phyloP scores from a whole-genome alignment of 2,329 filamentous ascomycete genomes.

The Pleomassaria siparia region DNA sequence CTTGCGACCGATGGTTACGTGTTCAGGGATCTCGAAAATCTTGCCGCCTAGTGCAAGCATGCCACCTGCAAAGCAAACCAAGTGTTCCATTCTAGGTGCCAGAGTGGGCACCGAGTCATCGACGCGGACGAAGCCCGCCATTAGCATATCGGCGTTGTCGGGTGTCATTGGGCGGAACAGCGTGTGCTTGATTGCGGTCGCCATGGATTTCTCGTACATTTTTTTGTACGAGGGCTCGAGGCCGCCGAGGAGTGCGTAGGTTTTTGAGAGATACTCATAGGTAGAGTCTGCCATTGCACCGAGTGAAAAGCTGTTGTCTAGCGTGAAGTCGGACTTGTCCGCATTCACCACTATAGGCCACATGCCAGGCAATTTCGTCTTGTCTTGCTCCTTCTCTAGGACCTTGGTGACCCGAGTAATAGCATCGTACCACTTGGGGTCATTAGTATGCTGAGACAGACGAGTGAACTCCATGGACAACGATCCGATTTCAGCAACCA shows the following conservation, averaged over 20 bases:
- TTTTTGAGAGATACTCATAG: constrained; percentile 49
- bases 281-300: constrained; percentile 42
- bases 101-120: constrained; percentile 35
- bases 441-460: constrained; percentile 48
- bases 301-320: constrained; percentile 39
- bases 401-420: constrained; percentile 46
- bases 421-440: constrained; percentile 51
- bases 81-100: constrained; percentile 58
- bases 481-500: constrained; percentile 52
- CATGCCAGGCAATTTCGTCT: constrained; percentile 50
- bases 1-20: constrained; percentile 59
- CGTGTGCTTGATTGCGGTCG: constrained; percentile 47
- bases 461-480: constrained; percentile 53
- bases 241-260: constrained; percentile 50
- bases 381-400: constrained; percentile 46
- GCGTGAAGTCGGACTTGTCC: constrained; percentile 43
- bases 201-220: constrained; percentile 58
- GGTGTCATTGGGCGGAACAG: constrained; percentile 54
- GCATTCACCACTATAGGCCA: constrained; percentile 51
- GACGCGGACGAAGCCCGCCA: constrained; percentile 47
- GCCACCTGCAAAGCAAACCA: constrained; percentile 62
- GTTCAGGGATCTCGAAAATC: constrained; percentile 56
- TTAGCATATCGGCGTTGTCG: constrained; percentile 49
- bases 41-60: constrained; percentile 64
- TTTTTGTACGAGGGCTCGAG: constrained; percentile 49